A percentile compares a stretch with the other conserved stretches of the same genome.
phyloP scores from a whole-genome alignment of 305 asterid genomes.

The Fraxinus nigra region DNA sequence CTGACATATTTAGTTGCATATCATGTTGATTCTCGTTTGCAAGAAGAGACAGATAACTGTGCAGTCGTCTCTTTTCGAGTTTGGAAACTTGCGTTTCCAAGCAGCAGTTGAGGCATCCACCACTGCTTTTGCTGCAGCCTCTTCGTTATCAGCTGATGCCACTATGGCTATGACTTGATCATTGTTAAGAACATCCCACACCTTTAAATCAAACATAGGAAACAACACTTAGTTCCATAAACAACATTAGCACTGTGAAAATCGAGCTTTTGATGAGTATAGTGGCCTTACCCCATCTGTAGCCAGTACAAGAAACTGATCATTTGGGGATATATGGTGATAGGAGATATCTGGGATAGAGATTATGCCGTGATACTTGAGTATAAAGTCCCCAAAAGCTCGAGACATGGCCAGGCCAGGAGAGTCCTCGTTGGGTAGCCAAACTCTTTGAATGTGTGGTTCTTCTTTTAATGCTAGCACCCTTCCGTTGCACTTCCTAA shows the following conservation, averaged over 20 bases:
- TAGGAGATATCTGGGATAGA: slow-evolving; percentile 59
- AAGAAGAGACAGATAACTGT: slow-evolving; percentile 62
- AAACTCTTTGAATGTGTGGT: slow-evolving; percentile 69
- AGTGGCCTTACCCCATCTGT: slow-evolving; percentile 64
- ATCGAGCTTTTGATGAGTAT: neutral
- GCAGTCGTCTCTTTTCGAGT: slow-evolving; percentile 68
- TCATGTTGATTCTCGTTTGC: slow-evolving; percentile 3
- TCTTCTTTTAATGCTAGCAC: slow-evolving; percentile 66
- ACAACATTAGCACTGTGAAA: neutral
- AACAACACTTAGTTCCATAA: neutral
- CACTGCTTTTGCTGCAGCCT: slow-evolving; percentile 61
- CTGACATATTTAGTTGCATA: too few species aligned
- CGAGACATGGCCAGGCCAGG: slow-evolving; percentile 95
- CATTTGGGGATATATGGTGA: slow-evolving; percentile 50
- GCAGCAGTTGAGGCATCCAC: slow-evolving; percentile 59
- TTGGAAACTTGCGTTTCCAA: slow-evolving; percentile 65
- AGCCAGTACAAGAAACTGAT: slow-evolving; percentile 66
- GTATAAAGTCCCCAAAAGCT: slow-evolving; percentile 74
- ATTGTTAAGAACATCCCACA: slow-evolving; percentile 81
- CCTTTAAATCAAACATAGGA: slow-evolving; percentile 32
- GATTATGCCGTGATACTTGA: slow-evolving; percentile 64
- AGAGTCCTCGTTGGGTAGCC: slow-evolving; percentile 68
- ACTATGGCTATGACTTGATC: slow-evolving; percentile 53
- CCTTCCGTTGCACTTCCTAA: slow-evolving; percentile 64
- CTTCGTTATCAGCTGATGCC: slow-evolving; percentile 36